These are phyloP conservation scores for Postia placenta DNA, from an alignment of 768 basidiomycete genomes.

Conservation along the genomic window DNA sequence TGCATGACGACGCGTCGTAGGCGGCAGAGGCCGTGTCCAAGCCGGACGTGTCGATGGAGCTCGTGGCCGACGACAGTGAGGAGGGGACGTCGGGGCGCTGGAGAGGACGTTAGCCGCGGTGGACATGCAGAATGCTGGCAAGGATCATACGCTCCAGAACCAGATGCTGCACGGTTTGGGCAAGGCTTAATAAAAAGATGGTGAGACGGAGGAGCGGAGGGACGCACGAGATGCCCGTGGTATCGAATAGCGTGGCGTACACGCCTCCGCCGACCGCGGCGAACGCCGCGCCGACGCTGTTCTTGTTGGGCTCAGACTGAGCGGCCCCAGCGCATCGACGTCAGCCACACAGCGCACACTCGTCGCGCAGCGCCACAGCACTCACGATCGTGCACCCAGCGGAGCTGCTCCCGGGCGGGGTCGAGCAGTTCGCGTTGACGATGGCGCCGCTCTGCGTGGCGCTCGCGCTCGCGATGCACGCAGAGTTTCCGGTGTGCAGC, in stretches of 20 bases:
- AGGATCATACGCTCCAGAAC: constrained; percentile 39
- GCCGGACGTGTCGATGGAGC: constrained; percentile 30
- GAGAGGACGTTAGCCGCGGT: background rate
- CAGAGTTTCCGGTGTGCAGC: constrained; percentile 36
- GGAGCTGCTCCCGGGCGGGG: constrained; percentile 19
- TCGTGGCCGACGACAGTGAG: constrained; percentile 26
- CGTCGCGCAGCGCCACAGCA: background rate
- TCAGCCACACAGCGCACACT: background rate
- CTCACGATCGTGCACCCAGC: constrained; percentile 11
- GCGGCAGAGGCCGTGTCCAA: constrained; percentile 43
- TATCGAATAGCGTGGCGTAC: constrained; percentile 64
- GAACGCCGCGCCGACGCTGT: constrained; percentile 36
- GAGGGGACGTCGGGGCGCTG: constrained; percentile 34
- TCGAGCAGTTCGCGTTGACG: constrained; percentile 24
- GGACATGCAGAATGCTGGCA: background rate
- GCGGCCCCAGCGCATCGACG: background rate
- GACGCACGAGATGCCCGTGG: constrained; percentile 40
- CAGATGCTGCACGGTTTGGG: constrained; percentile 34
- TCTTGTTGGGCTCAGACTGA: constrained; percentile 24
- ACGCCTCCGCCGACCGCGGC: constrained; percentile 49
- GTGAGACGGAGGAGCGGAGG: background rate
- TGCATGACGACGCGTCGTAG: constrained; percentile 34
- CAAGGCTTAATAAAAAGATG: too few relatives aligned
- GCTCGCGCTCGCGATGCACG: constrained; percentile 27
- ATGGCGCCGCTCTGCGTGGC: constrained; percentile 28